Conservation (phyloP, 2,329 filamentous ascomycete genomes). For the Botryotinia globosa region DNA sequence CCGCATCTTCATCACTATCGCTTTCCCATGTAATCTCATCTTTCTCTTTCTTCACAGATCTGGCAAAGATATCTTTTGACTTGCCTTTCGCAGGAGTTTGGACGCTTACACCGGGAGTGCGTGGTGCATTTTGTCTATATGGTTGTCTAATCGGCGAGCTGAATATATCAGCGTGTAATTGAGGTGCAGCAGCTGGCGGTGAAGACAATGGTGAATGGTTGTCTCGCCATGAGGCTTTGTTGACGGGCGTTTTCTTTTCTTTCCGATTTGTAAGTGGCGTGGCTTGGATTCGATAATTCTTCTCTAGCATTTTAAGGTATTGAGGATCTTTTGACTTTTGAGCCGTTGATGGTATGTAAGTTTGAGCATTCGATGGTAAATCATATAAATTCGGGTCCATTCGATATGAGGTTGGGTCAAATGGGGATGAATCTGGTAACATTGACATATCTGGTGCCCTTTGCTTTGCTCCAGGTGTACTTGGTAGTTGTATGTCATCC, state of each 20-base stretch:
- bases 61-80: slow-evolving; percentile 50
- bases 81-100: slow-evolving; percentile 65
- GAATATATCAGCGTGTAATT: slow-evolving; percentile 82
- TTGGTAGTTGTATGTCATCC: slow-evolving; percentile 41
- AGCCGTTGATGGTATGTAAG: slow-evolving; percentile 11
- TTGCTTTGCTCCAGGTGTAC: slow-evolving; percentile 41
- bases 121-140: slow-evolving; percentile 44
- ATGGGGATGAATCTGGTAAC: slow-evolving; percentile 58
- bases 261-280: slow-evolving; percentile 65
- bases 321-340: slow-evolving; percentile 64
- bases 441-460: slow-evolving; percentile 61
- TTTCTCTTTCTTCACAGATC: slow-evolving; percentile 36
- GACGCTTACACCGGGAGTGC: slow-evolving; percentile 82
- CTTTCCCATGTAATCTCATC: slow-evolving; percentile 71
- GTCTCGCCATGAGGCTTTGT: slow-evolving; percentile 38
- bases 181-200: slow-evolving; percentile 76
- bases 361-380: slow-evolving; percentile 38
- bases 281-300: slow-evolving; percentile 89
- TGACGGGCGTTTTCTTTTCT: slow-evolving; percentile 29
- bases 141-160: slow-evolving; percentile 62
- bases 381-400: slow-evolving; percentile 40
- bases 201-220: slow-evolving; percentile 54
- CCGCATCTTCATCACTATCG: slow-evolving; percentile 58
- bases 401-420: slow-evolving; percentile 49
- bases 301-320: slow-evolving; percentile 88